These are phyloP conservation scores for Lanmaoa rubissima DNA, from an alignment of 768 basidiomycete species.

Conservation along the genomic window DNA sequence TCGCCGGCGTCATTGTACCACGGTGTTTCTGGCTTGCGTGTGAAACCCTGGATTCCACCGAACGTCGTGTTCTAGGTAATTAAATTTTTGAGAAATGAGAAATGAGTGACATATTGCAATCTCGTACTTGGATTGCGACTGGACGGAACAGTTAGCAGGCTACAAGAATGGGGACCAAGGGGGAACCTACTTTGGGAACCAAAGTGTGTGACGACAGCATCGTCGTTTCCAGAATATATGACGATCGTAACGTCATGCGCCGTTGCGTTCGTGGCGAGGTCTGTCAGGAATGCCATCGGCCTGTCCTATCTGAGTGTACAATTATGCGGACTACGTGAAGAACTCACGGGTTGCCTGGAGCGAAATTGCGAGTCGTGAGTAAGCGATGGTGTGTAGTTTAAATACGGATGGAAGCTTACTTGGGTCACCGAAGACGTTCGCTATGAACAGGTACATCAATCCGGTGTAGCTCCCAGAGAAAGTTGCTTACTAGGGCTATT, in stretches of 20 bases:
- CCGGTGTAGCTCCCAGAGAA: background rate
- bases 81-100: background rate
- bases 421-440: conserved; percentile 22
- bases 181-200: conserved; percentile 59
- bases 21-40: conserved; percentile 60
- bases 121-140: conserved; percentile 50
- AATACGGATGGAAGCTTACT: conserved; percentile 25
- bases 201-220: conserved; percentile 58
- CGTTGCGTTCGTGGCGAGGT: conserved; percentile 62
- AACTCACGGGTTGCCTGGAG: conserved; percentile 36
- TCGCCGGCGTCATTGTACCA: conserved; percentile 58
- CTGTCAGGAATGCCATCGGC: conserved; percentile 61
- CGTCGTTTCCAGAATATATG: conserved; percentile 69
- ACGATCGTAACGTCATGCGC: conserved; percentile 46
- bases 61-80: conserved; percentile 69
- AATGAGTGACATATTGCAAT: background rate
- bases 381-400: background rate
- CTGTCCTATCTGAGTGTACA: conserved; percentile 28
- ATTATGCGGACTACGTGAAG: background rate
- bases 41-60: conserved; percentile 74
- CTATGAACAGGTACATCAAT: conserved; percentile 9
- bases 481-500: conserved; percentile 10
- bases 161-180: background rate
- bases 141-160: conserved; percentile 7
- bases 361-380: background rate